Evolutionary conservation across 371 early-diverging fungal species (phyloP).

Genomic region (Zancudomyces culisetae): DNA sequence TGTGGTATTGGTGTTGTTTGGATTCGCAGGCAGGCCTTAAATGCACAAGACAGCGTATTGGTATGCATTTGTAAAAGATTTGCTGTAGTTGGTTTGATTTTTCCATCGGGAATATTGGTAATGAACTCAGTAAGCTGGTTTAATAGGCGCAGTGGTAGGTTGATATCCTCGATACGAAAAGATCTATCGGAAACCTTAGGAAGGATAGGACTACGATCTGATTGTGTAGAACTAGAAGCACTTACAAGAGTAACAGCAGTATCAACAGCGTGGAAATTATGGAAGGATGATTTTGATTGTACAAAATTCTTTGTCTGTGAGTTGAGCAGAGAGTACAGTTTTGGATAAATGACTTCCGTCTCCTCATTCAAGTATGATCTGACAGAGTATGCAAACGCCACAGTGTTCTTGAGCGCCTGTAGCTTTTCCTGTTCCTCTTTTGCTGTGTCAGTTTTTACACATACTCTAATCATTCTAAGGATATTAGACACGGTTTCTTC

Average conservation of each 20-base stretch:
- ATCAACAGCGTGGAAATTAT: not conserved
- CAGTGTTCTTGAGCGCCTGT: not conserved
- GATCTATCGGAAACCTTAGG: not conserved
- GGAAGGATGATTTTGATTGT: not conserved
- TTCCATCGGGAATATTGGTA: not conserved
- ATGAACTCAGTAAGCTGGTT: not conserved
- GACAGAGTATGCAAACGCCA: not conserved
- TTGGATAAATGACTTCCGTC: not conserved
- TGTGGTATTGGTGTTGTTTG: conserved; percentile 59
- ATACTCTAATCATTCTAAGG: not conserved
- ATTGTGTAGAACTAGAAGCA: not conserved
- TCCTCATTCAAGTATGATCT: not conserved
- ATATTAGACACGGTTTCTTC: conserved; percentile 12
- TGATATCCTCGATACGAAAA: not conserved
- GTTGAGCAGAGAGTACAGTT: not conserved
- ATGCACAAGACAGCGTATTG: not conserved
- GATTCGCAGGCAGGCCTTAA: conserved; percentile 52
- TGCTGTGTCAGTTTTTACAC: not conserved
- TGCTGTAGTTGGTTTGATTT: not conserved
- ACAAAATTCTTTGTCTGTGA: not conserved
- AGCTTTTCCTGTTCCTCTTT: not conserved
- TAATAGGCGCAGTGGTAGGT: not conserved
- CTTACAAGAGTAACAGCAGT: not conserved
- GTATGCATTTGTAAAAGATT: not conserved
- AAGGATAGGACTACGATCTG: not conserved